phyloP scores from a whole-genome alignment of 805 yeast species.

The Starmera pachycereana region DNA sequence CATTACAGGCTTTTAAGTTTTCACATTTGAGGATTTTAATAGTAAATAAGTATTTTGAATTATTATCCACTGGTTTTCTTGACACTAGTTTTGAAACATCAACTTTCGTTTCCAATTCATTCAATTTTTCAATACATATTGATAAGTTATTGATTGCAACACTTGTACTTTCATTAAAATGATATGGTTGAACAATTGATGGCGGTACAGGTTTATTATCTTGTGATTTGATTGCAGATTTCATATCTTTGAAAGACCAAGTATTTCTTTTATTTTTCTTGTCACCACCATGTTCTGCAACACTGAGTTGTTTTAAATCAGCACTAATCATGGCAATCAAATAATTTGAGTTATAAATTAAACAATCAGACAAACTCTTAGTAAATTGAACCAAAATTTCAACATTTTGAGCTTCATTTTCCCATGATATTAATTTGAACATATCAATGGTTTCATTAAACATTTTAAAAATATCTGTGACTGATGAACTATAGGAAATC shows the following conservation, averaged over 20 bases:
- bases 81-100: constrained; percentile 40
- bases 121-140: constrained; percentile 36
- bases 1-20: constrained; percentile 37
- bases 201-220: constrained; percentile 20
- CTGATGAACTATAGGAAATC: constrained; percentile 45
- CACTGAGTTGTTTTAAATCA: constrained; percentile 25
- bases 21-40: constrained; percentile 56
- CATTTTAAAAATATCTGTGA: constrained; percentile 55
- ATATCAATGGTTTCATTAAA: constrained; percentile 47
- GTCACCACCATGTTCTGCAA: constrained; percentile 12
- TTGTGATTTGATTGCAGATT: constrained; percentile 34
- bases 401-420: constrained; percentile 50
- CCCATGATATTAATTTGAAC: constrained; percentile 58
- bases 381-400: constrained; percentile 49
- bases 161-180: constrained; percentile 53
- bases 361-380: constrained; percentile 52
- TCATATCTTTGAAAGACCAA: constrained; percentile 43
- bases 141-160: constrained; percentile 66
- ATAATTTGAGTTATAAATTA: constrained; percentile 38
- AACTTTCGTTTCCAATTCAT: constrained; percentile 42
- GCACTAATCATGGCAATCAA: constrained; percentile 25
- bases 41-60: constrained; percentile 46
- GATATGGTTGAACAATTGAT: constrained; percentile 37
- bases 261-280: constrained; percentile 19
- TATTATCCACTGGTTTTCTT: constrained; percentile 24